These are phyloP conservation scores for Fusarium heterosporum DNA, from an alignment of 2,329 filamentous ascomycete species.

Conservation along the genomic window DNA sequence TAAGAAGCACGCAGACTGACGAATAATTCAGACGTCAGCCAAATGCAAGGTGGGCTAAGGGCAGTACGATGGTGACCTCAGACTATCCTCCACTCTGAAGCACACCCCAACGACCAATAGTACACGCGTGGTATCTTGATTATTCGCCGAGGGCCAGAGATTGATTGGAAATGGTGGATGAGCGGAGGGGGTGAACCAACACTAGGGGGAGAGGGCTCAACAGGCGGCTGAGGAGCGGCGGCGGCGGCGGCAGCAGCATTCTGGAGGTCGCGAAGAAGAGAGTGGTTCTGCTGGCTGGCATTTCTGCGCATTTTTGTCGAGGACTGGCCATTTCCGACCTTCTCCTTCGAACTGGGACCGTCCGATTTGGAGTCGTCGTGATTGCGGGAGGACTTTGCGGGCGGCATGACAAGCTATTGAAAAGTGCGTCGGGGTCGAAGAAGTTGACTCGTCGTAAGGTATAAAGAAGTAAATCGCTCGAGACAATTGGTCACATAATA, in stretches of 20 bases:
- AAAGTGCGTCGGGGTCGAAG: conserved; percentile 1
- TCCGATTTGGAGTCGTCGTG: conserved; percentile 62
- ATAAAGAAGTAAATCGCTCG: conserved; percentile 11
- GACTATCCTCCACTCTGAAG: neutral
- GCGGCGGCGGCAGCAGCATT: conserved; percentile 53
- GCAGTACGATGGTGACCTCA: neutral
- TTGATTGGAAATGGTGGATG: conserved; percentile 16
- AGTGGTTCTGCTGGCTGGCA: conserved; percentile 63
- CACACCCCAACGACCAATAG: neutral
- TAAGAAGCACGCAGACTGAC: neutral
- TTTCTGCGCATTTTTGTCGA: conserved; percentile 68
- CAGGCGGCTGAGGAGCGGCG: conserved; percentile 44
- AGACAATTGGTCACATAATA: conserved; percentile 39
- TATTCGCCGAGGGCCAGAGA: neutral
- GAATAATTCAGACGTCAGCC: neutral
- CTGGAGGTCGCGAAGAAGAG: conserved; percentile 58
- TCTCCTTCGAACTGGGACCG: conserved; percentile 57
- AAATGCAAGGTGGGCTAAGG: neutral
- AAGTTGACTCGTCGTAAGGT: conserved; percentile 8
- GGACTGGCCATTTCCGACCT: conserved; percentile 56
- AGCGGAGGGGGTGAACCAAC: conserved; percentile 46
- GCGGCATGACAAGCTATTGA: conserved; percentile 54
- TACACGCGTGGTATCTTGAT: neutral
- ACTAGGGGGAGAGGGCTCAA: conserved; percentile 50
- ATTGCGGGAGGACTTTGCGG: conserved; percentile 59